Percentiles rank a stretch among this genome's conserved stretches.
These are phyloP conservation scores for Oryza nivara DNA, from an alignment of 176 grass and related monocot genomes.

Conservation along the genomic window DNA sequence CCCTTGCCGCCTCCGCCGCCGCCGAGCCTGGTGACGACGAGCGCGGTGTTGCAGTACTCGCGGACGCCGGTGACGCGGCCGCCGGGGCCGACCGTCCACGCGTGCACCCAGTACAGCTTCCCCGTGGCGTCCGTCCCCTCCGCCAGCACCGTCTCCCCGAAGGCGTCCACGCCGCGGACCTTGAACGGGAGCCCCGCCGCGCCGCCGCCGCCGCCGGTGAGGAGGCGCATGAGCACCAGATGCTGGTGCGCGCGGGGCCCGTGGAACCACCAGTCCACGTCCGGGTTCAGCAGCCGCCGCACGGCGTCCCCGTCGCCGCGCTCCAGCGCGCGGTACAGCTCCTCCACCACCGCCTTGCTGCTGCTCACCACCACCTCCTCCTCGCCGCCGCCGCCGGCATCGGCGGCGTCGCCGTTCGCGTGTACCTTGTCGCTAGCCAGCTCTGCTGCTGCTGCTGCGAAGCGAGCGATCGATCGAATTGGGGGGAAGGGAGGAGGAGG, in stretches of 20 bases:
- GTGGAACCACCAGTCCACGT: slow-evolving; percentile 97
- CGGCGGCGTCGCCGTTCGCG: neutral
- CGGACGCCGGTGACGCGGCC: slow-evolving; percentile 69
- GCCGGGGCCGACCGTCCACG: slow-evolving; percentile 72
- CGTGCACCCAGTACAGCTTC: slow-evolving; percentile 73
- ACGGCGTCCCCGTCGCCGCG: slow-evolving; percentile 57
- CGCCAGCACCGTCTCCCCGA: slow-evolving; percentile 71
- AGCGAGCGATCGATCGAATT: neutral
- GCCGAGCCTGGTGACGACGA: slow-evolving; percentile 69
- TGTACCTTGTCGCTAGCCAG: slow-evolving; percentile 24
- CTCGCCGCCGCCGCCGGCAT: neutral
- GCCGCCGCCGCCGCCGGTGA: slow-evolving; percentile 48
- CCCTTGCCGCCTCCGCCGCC: neutral
- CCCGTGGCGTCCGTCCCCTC: slow-evolving; percentile 65
- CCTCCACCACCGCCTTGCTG: slow-evolving; percentile 66
- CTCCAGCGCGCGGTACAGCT: slow-evolving; percentile 74
- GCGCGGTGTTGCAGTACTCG: slow-evolving; percentile 85
- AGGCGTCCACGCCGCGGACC: slow-evolving; percentile 43
- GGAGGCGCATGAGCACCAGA: slow-evolving; percentile 71
- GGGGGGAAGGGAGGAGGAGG: too few species aligned
- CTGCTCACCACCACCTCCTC: neutral
- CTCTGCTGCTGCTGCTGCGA: neutral
- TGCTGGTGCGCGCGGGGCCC: slow-evolving; percentile 78
- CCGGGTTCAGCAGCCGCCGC: slow-evolving; percentile 62
- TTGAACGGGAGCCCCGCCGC: slow-evolving; percentile 49